A percentile compares a stretch with the other conserved stretches of the same genome.
Conservation (phyloP, 2,329 filamentous ascomycete genomes). For the Sporothrix luriei region DNA sequence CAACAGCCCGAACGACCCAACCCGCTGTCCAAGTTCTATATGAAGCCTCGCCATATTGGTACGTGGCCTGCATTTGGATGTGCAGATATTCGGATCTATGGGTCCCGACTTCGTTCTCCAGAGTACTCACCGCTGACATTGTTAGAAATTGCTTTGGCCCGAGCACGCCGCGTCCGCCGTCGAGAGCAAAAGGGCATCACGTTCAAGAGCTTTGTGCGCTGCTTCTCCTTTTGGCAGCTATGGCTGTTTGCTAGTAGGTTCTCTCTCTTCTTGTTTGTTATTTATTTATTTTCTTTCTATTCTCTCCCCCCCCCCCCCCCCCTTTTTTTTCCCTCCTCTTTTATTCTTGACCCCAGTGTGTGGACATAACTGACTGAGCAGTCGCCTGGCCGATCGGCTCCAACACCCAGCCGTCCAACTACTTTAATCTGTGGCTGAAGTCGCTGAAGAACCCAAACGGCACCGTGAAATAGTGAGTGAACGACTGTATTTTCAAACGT, state of each 20-base stretch:
- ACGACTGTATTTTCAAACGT: not conserved
- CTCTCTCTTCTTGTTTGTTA: too few species aligned
- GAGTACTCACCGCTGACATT: not conserved
- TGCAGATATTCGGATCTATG: too few species aligned
- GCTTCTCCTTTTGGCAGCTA: conserved; percentile 31
- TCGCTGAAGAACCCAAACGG: conserved; percentile 29
- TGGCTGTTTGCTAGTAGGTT: conserved; percentile 28
- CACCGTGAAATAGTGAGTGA: conserved; percentile 29
- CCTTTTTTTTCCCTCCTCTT: too few species aligned
- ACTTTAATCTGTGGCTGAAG: conserved; percentile 32
- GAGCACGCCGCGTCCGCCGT: conserved; percentile 24
- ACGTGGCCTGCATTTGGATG: not conserved
- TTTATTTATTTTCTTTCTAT: too few species aligned
- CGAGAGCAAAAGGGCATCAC: conserved; percentile 28
- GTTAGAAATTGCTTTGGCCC: conserved; percentile 22
- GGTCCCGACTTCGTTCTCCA: too few species aligned
- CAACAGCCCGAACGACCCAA: conserved; percentile 26
- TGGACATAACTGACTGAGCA: not conserved
- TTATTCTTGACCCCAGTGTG: not conserved
- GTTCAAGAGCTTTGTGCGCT: conserved; percentile 23
- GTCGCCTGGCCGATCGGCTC: conserved; percentile 29
- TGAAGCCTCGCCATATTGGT: conserved; percentile 30
- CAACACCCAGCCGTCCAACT: conserved; percentile 28
- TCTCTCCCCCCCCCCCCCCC: too few species aligned
- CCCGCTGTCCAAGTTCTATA: conserved; percentile 28